Base-by-base conservation (phyloP, 768 basidiomycete species). In the Coprinopsis marcescibilis region DNA sequence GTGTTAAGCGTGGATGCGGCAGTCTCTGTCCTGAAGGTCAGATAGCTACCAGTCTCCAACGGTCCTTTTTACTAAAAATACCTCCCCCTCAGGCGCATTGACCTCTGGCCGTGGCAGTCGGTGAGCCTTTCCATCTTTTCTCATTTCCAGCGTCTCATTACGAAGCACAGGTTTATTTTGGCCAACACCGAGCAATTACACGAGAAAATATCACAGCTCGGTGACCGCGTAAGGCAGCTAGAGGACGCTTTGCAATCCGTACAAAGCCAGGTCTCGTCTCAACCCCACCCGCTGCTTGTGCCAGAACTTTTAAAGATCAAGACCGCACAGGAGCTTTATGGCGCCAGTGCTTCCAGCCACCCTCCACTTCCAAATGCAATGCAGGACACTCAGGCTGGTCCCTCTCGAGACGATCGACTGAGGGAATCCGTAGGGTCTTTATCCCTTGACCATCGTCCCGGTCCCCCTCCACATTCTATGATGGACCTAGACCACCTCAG, bases 171-270 rank as follows among this genome's bases (percentile, higher is more conserved):
- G 45, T 83, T 83, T 51, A 83, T 83, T 52, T 75, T 83, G 27
- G 81, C 81, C 12, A 80, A 81, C 54, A 81, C 81, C 6, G 80
- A 80, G 50, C 77, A 81, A 55, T 63, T 83, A 30, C 82, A 83
- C 52, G 76, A 76, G 26, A 81, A 80, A 62, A 81, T 82, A 3
- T 67, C 70, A 11, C 69, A 77, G 54, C 70, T 84, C 44, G 73
- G 77, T 52, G 77, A 80, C 55, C 79, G 82, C 36, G 79, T 84
- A 24, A 71, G 79, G 38, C 75, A 78, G 49, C 70, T 84, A 11
- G 82, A 84, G 57, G 78, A 81, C 23, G 80, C 78, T 1, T 64
- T 84, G 17, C 69, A 70, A 49, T 42, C 55, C 0, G 56, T 77
- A 19, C 76, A 79, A 54, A 41, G 67, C 11, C 63, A 65, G 29